Evolutionary conservation across 2,329 filamentous ascomycete species (phyloP).

Genomic region (Venturia pyrina): DNA sequence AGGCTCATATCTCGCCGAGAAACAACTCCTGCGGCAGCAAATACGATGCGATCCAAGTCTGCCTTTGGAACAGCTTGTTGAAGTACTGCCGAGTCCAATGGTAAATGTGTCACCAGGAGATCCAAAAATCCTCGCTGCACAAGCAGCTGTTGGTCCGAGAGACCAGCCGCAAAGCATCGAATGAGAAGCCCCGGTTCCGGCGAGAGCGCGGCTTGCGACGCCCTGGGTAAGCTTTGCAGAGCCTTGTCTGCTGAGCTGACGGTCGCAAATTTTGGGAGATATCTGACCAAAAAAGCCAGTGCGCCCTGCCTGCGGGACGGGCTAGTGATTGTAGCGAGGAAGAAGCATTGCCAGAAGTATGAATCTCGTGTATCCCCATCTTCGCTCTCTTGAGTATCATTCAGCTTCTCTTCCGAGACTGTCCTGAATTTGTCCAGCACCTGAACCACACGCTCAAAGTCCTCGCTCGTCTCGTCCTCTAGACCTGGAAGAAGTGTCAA

Average conservation of each 20-base stretch:
- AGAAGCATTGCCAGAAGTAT: constrained; percentile 98
- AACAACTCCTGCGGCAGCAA: constrained; percentile 79
- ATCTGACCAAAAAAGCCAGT: constrained; percentile 72
- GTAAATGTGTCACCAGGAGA: constrained; percentile 79
- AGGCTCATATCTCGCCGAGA: constrained; percentile 90
- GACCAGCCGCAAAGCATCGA: constrained; percentile 82
- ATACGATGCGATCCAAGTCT: constrained; percentile 73
- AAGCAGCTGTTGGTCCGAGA: constrained; percentile 77
- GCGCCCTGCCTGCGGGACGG: constrained; percentile 75
- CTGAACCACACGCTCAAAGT: constrained; percentile 79
- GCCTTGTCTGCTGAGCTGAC: constrained; percentile 26
- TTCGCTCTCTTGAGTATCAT: constrained; percentile 37
- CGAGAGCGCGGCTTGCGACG: constrained; percentile 61
- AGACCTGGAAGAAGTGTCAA: constrained; percentile 82
- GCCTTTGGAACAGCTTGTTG: constrained; percentile 61
- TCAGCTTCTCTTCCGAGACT: constrained; percentile 39
- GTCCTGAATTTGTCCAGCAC: constrained; percentile 70
- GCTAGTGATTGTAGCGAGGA: constrained; percentile 85
- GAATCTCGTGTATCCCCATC: constrained; percentile 48
- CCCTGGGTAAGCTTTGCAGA: constrained; percentile 31
- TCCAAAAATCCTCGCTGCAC: constrained; percentile 94
- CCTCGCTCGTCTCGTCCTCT: constrained; percentile 93
- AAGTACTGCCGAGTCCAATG: constrained; percentile 71
- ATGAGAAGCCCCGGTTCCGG: constrained; percentile 87
- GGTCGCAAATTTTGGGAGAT: constrained; percentile 60